Percentiles rank a stretch among this genome's conserved stretches.
Evolutionary conservation across 2,329 filamentous ascomycete genomes (phyloP).

Genomic region (Coniosporium tulheliwenetii): DNA sequence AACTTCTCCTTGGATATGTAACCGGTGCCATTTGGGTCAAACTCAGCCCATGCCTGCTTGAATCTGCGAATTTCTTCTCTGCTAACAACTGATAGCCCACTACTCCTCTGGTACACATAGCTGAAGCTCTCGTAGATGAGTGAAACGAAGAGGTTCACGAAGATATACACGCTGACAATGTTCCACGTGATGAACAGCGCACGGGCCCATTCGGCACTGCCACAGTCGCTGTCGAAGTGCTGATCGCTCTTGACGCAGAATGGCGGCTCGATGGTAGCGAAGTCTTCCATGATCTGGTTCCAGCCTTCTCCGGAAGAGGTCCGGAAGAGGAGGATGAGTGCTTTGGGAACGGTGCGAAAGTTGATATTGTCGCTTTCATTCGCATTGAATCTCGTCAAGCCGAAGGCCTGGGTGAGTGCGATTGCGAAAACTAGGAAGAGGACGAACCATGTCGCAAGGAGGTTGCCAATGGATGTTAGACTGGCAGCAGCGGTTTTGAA

Average conservation of each 20-base stretch:
- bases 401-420: slow-evolving; percentile 89
- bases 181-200: slow-evolving; percentile 93
- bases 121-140: slow-evolving; percentile 99
- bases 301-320: slow-evolving; percentile 92
- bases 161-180: slow-evolving; percentile 99
- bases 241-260: slow-evolving; percentile 51
- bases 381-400: slow-evolving; percentile 71
- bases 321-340: slow-evolving; percentile 80
- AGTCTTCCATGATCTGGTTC: slow-evolving; percentile 97
- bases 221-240: slow-evolving; percentile 75
- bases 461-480: slow-evolving; percentile 75
- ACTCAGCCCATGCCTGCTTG: slow-evolving; percentile 96
- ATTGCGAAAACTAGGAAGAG: slow-evolving; percentile 95
- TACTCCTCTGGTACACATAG: slow-evolving; percentile 95
- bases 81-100: slow-evolving; percentile 77
- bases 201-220: slow-evolving; percentile 76
- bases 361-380: slow-evolving; percentile 69
- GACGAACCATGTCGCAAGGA: slow-evolving; percentile 93
- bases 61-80: slow-evolving; percentile 90
- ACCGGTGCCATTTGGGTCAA: slow-evolving; percentile 80
- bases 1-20: slow-evolving; percentile 85
- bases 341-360: slow-evolving; percentile 85
- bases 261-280: slow-evolving; percentile 61
- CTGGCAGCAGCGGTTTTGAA: slow-evolving; percentile 97
- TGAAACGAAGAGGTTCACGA: slow-evolving; percentile 94